Evolutionary conservation across 192 early-diverging fungal genomes (phyloP).

Genomic region (Linnemannia elongata): DNA sequence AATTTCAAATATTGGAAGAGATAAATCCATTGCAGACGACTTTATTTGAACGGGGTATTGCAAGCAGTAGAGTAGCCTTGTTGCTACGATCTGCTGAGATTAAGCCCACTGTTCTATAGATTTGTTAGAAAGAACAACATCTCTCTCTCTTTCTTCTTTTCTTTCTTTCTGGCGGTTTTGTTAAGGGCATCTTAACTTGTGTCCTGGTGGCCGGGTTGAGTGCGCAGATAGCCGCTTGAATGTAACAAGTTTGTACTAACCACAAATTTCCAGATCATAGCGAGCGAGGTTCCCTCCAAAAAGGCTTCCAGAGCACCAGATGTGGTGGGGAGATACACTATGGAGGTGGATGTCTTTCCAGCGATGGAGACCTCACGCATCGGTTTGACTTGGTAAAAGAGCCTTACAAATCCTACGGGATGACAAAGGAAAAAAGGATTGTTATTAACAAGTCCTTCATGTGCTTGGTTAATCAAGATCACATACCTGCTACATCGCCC

Average conservation of each 20-base stretch:
- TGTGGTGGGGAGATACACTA: constrained; percentile 28
- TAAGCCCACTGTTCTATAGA: too few relatives aligned
- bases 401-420: constrained; percentile 26
- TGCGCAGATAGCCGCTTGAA: too few relatives aligned
- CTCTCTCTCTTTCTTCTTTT: too few relatives aligned
- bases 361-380: constrained; percentile 20
- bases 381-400: constrained; percentile 32
- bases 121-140: too few relatives aligned
- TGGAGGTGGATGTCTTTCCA: constrained; percentile 17
- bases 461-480: constrained; percentile 22
- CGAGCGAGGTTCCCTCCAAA: constrained; percentile 25
- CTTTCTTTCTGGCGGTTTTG: too few relatives aligned
- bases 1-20: too few relatives aligned
- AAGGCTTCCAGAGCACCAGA: constrained; percentile 28
- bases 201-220: too few relatives aligned
- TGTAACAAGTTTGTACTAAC: constrained; percentile 16
- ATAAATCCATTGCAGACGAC: too few relatives aligned
- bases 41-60: too few relatives aligned
- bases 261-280: constrained; percentile 30
- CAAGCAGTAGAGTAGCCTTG: too few relatives aligned
- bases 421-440: constrained; percentile 10
- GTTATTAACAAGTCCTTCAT: constrained; percentile 19
- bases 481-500: constrained; percentile 31
- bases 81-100: too few relatives aligned
- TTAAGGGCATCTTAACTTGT: too few relatives aligned